phyloP scores from a whole-genome alignment of 2,329 filamentous ascomycete species.

The Mariannaea sp. region DNA sequence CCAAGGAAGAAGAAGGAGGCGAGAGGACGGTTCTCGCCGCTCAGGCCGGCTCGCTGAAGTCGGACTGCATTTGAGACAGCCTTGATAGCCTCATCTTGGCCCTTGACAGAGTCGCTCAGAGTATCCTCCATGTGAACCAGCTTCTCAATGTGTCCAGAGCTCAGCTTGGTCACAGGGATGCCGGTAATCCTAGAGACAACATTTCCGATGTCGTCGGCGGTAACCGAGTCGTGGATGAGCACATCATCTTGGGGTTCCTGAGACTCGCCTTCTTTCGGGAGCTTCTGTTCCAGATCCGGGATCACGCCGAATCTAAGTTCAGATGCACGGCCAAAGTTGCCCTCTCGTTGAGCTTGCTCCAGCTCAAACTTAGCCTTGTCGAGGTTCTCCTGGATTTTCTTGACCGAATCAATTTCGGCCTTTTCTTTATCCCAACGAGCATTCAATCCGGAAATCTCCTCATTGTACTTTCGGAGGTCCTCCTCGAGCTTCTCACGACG shows the following conservation, averaged over 20 bases:
- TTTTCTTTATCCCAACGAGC: constrained; percentile 91
- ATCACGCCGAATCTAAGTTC: constrained; percentile 90
- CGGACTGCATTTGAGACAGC: constrained; percentile 92
- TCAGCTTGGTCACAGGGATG: constrained; percentile 90
- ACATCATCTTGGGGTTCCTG: constrained; percentile 51
- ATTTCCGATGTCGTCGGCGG: constrained; percentile 87
- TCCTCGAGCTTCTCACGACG: constrained; percentile 83
- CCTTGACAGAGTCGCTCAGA: constrained; percentile 80
- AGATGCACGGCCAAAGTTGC: constrained; percentile 88
- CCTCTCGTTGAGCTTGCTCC: constrained; percentile 83
- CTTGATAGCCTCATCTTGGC: constrained; percentile 91
- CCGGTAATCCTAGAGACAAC: constrained; percentile 92
- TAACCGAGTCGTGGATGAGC: constrained; percentile 93
- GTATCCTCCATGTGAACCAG: constrained; percentile 95
- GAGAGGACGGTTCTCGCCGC: constrained; percentile 86
- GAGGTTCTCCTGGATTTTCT: constrained; percentile 84
- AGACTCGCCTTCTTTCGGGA: constrained; percentile 73
- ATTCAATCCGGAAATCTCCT: constrained; percentile 74
- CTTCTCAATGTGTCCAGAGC: constrained; percentile 92
- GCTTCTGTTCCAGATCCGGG: constrained; percentile 75
- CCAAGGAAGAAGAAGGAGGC: constrained; percentile 98
- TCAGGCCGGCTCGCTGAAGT: constrained; percentile 89
- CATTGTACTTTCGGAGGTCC: constrained; percentile 75
- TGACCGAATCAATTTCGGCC: constrained; percentile 82
- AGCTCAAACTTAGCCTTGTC: constrained; percentile 85